A percentile compares a stretch with the other conserved stretches of the same genome.
These are phyloP conservation scores for Lentinula aciculospora DNA, from an alignment of 768 basidiomycete species.

Conservation along the genomic window DNA sequence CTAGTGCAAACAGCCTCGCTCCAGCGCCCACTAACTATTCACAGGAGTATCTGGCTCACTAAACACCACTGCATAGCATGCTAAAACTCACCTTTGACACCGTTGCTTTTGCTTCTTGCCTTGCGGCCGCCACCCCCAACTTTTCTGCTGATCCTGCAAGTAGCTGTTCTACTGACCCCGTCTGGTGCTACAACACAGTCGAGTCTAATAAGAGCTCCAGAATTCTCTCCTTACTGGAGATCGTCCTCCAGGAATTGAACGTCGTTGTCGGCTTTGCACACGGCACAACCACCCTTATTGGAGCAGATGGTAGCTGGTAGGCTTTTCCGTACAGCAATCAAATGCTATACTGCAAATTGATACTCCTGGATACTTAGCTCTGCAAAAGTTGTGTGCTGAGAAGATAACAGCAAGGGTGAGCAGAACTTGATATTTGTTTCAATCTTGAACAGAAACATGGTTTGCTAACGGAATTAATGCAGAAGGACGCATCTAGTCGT, in stretches of 20 bases:
- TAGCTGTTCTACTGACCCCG: conserved; percentile 12
- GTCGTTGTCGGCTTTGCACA: not conserved
- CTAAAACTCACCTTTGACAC: conserved; percentile 4
- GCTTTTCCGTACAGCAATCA: not conserved
- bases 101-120: conserved; percentile 10
- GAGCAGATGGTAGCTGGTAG: conserved; percentile 1
- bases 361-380: not conserved
- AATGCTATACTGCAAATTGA: not conserved
- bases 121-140: conserved; percentile 13
- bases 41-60: not conserved
- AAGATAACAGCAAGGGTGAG: not conserved
- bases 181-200: conserved; percentile 15
- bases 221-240: not conserved
- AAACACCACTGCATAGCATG: conserved; percentile 2
- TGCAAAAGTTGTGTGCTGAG: not conserved
- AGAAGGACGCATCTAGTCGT: too few species aligned
- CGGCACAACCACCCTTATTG: not conserved
- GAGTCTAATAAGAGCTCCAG: not conserved
- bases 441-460: too few species aligned
- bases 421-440: too few species aligned
- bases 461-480: too few species aligned
- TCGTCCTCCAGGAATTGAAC: not conserved
- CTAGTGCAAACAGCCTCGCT: not conserved
- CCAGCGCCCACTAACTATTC: not conserved
- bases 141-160: conserved; percentile 7